Conservation (phyloP, 768 basidiomycete species). For the Suillus brevipes region DNA sequence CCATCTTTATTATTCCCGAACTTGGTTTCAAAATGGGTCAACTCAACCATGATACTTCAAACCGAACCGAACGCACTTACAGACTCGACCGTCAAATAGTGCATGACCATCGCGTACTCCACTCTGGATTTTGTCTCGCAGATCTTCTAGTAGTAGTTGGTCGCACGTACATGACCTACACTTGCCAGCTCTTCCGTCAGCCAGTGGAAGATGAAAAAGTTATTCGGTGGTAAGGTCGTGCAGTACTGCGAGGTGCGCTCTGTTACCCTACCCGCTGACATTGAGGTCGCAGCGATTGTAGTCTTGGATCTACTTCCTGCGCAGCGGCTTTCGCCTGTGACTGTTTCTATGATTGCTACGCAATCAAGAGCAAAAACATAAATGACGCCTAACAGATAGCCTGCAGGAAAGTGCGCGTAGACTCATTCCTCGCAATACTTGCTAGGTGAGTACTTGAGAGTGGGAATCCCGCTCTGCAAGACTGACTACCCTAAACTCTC, state of each 20-base stretch:
- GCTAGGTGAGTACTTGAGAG: neutral
- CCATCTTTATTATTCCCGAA: too few species aligned
- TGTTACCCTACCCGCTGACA: neutral
- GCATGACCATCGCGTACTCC: neutral
- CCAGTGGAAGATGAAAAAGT: neutral
- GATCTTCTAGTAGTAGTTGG: neutral
- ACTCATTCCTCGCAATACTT: neutral
- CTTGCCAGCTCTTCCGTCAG: neutral
- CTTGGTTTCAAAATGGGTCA: neutral
- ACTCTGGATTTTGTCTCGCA: neutral
- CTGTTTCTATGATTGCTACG: neutral
- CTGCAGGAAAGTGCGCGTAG: neutral
- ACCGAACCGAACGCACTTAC: neutral
- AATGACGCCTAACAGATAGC: neutral
- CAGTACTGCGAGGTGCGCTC: neutral
- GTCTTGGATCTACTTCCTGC: neutral
- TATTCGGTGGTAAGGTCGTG: neutral
- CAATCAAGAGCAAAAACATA: neutral
- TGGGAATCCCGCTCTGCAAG: neutral
- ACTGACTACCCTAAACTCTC: neutral
- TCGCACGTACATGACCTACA: neutral
- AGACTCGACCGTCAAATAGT: neutral
- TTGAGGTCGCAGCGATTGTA: neutral
- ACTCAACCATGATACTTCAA: neutral
- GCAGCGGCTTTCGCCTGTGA: neutral